Evolutionary conservation across 352 stramenopile species (phyloP).

Genomic region (Pythium periplocum): DNA sequence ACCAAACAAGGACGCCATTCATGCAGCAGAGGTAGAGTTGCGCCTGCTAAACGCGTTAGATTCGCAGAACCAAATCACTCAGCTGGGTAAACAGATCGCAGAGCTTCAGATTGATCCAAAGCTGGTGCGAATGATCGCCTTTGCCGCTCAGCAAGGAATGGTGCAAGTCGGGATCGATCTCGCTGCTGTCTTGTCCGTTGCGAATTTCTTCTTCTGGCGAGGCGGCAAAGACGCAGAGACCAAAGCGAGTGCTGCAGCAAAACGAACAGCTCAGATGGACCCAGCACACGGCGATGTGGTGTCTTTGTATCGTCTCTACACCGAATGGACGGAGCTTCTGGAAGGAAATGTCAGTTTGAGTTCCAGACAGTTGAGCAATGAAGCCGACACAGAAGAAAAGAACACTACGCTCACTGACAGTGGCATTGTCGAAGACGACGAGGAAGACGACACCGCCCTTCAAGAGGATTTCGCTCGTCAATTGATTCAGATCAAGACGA

Average conservation of each 20-base stretch:
- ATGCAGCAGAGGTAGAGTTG: constrained; percentile 13
- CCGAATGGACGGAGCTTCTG: no score
- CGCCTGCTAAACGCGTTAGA: constrained; percentile 13
- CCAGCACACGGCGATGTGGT: constrained; percentile 14
- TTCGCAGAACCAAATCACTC: constrained; percentile 3
- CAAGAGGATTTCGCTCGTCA: neutral
- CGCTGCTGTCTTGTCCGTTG: constrained; percentile 14
- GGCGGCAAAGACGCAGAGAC: constrained; percentile 19
- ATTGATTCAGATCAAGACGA: constrained; percentile 5
- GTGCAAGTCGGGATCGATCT: constrained; percentile 14
- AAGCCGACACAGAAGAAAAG: no score
- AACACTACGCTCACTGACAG: no score
- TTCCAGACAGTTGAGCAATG: no score
- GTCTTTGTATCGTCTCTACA: no score
- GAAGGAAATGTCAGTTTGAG: no score
- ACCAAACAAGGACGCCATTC: constrained; percentile 14
- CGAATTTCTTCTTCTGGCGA: constrained; percentile 12
- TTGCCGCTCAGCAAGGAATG: constrained; percentile 4
- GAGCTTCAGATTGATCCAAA: constrained; percentile 19
- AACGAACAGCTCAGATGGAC: constrained; percentile 7
- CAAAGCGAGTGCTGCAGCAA: constrained; percentile 1
- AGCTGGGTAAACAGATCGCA: constrained; percentile 13
- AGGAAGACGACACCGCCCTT: constrained; percentile 6
- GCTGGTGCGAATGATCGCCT: constrained; percentile 15
- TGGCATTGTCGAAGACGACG: constrained; percentile 4